phyloP scores from a whole-genome alignment of 2,329 filamentous ascomycete genomes.

The Cercospora berteroae region DNA sequence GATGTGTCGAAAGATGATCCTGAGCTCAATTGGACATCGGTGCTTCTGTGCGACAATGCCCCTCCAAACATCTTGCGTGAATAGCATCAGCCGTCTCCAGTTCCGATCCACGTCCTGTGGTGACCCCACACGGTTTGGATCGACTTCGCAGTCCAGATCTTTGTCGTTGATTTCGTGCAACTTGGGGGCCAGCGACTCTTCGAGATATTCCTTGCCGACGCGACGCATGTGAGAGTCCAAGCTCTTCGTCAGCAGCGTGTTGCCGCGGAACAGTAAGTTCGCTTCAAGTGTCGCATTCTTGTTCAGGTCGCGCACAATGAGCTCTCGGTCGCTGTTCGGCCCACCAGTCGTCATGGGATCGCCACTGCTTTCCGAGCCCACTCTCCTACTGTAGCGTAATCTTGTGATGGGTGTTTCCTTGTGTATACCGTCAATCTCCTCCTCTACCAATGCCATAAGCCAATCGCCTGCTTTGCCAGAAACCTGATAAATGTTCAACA shows the following conservation, averaged over 20 bases:
- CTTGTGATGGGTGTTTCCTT: slow-evolving; percentile 71
- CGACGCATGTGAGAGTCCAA: slow-evolving; percentile 95
- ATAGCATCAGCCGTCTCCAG: slow-evolving; percentile 71
- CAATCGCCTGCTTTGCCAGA: slow-evolving; percentile 81
- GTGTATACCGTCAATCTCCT: slow-evolving; percentile 91
- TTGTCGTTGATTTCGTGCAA: slow-evolving; percentile 85
- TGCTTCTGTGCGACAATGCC: slow-evolving; percentile 73
- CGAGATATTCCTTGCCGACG: slow-evolving; percentile 86
- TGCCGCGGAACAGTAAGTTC: slow-evolving; percentile 91
- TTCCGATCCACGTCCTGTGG: slow-evolving; percentile 75
- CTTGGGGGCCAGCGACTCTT: slow-evolving; percentile 81
- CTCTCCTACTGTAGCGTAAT: slow-evolving; percentile 64
- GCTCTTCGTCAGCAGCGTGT: slow-evolving; percentile 88
- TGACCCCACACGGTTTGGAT: slow-evolving; percentile 71
- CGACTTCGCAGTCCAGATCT: slow-evolving; percentile 91
- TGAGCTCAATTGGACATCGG: slow-evolving; percentile 75
- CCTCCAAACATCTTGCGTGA: slow-evolving; percentile 83
- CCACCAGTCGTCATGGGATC: slow-evolving; percentile 45
- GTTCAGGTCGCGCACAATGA: slow-evolving; percentile 72
- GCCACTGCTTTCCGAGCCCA: slow-evolving; percentile 67
- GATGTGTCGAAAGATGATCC: slow-evolving; percentile 85
- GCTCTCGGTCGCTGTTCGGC: slow-evolving; percentile 60
- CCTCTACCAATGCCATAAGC: slow-evolving; percentile 89
- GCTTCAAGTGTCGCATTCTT: slow-evolving; percentile 81
- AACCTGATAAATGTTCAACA: slow-evolving; percentile 94